Base-by-base conservation (phyloP, 768 basidiomycete species). In the Leccinum obscurum region DNA sequence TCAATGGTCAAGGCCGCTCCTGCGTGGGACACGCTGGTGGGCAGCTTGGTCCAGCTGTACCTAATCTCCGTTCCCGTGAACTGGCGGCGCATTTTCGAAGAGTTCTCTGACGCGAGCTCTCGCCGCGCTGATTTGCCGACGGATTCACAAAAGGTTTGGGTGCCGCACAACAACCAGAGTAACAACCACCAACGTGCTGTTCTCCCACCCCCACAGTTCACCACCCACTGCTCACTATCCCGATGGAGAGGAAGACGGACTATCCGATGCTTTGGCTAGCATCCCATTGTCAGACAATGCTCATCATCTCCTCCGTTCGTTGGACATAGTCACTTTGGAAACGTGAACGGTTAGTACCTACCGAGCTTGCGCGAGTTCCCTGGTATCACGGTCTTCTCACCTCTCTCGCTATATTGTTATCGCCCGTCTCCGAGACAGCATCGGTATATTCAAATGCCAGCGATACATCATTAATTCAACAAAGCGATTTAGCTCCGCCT, bases 311-410 rank as follows among this genome's bases (percentile, higher is more conserved):
- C 37, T 77, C 75, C 35, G 69, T 28, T 49, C 78, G 77, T 62
- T 70, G 64, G 65, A 72, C 63, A 84, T 93, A 54, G 80, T 93
- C 52, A 84, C 85, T 3, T 64, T 93, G 52, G 91, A 93, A 73
- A 92, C 92, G 14, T 85, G 84, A 64, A 89, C 89, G 0, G 67
- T 77, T 30, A 30, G 28, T 32, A 85, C 85, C 0, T 81, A 84
- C 67, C 82, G 83, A 60, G 90, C 90, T 4, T 88, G 87, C 0
- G 72, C 91, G 56, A 77, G 77, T 20, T 90, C 92, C 5, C 72
- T 93, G 51, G 79, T 77, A 3, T 90, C 90, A 11, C 84, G 88
- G 6, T 83, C 87, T 0, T 92, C 91, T 0, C 76, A 83, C 62
- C 80, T 93, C 76, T 26, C 24, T 26, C 24, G 68, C n/a, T 88